Percentiles rank a stretch among this genome's conserved stretches.
These are phyloP conservation scores for Arthrobotrys musiformis DNA, from an alignment of 2,329 filamentous ascomycete species.

Conservation along the genomic window DNA sequence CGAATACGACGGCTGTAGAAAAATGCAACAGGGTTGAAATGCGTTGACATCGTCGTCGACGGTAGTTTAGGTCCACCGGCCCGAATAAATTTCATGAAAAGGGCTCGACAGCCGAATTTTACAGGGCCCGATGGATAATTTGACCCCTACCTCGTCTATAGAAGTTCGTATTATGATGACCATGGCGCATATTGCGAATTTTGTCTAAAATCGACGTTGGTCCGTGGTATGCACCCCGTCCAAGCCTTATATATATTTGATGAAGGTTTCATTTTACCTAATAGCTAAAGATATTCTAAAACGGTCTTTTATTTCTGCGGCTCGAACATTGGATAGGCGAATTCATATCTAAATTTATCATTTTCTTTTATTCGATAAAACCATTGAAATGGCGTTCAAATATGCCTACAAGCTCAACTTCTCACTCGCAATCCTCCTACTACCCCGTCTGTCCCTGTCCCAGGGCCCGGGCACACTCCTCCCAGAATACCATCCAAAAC, in stretches of 20 bases:
- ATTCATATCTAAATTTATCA: no score
- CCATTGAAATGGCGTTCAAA: slow-evolving; percentile 31
- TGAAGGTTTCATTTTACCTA: background rate
- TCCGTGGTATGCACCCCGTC: background rate
- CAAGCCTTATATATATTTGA: no score
- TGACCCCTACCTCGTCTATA: background rate
- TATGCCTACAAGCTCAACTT: slow-evolving; percentile 27
- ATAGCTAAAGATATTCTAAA: background rate
- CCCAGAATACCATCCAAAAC: slow-evolving; percentile 62
- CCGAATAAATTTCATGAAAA: background rate
- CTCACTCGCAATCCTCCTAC: slow-evolving; percentile 19
- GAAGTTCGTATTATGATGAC: background rate
- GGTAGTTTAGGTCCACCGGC: slow-evolving; percentile 14
- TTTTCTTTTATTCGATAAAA: no score
- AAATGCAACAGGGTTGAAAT: slow-evolving; percentile 5
- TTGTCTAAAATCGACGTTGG: no score
- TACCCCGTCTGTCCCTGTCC: slow-evolving; percentile 27
- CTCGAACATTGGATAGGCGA: no score
- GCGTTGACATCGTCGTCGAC: background rate
- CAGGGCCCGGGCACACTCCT: slow-evolving; percentile 25
- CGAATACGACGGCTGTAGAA: background rate
- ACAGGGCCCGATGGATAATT: background rate
- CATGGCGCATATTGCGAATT: no score
- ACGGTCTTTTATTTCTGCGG: no score
- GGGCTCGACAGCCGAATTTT: background rate